Conservation (phyloP, 768 basidiomycete genomes). For the Sarcodon aspratus region DNA sequence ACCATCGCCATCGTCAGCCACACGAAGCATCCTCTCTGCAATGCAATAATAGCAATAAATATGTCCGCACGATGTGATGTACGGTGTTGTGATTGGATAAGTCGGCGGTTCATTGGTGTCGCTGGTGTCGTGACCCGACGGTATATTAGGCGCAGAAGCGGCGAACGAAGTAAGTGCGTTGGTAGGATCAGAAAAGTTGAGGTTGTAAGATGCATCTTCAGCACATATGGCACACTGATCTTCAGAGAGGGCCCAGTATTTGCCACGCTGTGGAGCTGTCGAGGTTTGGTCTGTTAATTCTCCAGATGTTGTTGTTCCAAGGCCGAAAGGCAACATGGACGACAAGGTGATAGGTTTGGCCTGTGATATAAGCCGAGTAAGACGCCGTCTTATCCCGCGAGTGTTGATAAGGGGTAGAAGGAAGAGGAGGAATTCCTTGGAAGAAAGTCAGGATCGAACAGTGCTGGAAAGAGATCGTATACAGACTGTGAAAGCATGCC, state of each 20-base stretch:
- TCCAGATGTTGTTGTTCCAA: no score
- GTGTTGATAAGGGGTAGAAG: conserved; percentile 76
- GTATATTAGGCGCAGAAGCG: conserved; percentile 8
- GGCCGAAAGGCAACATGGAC: neutral
- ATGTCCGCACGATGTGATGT: conserved; percentile 76
- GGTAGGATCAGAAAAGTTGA: conserved; percentile 41
- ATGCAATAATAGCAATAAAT: conserved; percentile 93
- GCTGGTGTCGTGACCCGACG: conserved; percentile 12
- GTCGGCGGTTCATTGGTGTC: conserved; percentile 29
- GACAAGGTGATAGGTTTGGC: conserved; percentile 8
- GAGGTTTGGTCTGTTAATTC: neutral
- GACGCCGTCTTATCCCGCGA: conserved; percentile 46
- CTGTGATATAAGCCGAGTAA: conserved; percentile 25
- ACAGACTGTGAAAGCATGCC: conserved; percentile 94
- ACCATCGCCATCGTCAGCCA: conserved; percentile 41
- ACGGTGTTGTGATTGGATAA: conserved; percentile 71
- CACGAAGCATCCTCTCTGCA: conserved; percentile 67
- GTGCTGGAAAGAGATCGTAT: no score
- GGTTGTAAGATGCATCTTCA: conserved; percentile 55
- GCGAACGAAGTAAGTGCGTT: conserved; percentile 30
- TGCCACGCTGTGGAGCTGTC: conserved; percentile 27
- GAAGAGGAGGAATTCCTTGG: conserved; percentile 91
- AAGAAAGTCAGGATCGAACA: neutral
- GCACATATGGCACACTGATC: conserved; percentile 89
- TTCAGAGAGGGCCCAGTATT: conserved; percentile 54